Conservation (phyloP, 352 stramenopile species). For the Globisporangium cystogenes region DNA sequence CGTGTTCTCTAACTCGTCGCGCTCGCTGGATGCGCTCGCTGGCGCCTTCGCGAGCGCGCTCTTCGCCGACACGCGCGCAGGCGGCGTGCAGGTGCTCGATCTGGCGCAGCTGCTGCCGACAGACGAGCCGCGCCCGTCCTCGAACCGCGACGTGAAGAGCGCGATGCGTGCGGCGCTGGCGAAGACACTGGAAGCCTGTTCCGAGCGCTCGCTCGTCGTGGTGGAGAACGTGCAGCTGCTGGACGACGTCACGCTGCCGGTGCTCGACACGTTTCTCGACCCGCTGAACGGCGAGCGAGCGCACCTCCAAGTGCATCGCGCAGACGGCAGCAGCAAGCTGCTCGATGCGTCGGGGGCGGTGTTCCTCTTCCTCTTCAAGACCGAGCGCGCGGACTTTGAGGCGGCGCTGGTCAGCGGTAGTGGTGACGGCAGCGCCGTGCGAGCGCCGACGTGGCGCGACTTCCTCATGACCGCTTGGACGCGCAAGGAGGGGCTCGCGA, state of each 20-base stretch:
- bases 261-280: conserved; percentile 66
- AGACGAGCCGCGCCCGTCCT: conserved; percentile 11
- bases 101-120: conserved; percentile 20
- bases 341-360: conserved; percentile 49
- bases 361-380: conserved; percentile 58
- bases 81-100: conserved; percentile 17
- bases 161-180: conserved; percentile 31
- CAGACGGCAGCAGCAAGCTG: conserved; percentile 18
- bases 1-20: conserved; percentile 43
- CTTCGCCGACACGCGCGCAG: background rate
- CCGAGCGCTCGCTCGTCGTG: conserved; percentile 46
- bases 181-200: conserved; percentile 27
- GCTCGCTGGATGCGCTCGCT: conserved; percentile 7
- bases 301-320: conserved; percentile 40
- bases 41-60: conserved; percentile 8
- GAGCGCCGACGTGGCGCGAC: conserved; percentile 32
- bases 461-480: conserved; percentile 53
- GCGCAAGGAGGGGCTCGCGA: conserved; percentile 16
- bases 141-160: conserved; percentile 47
- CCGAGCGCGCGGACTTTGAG: conserved; percentile 8
- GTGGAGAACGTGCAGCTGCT: conserved; percentile 43
- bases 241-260: conserved; percentile 36
- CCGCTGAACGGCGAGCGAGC: conserved; percentile 61
- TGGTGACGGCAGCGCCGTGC: conserved; percentile 2
- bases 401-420: conserved; percentile 1